phyloP scores from a whole-genome alignment of 805 yeast genomes.

The Candida manassasensis region DNA sequence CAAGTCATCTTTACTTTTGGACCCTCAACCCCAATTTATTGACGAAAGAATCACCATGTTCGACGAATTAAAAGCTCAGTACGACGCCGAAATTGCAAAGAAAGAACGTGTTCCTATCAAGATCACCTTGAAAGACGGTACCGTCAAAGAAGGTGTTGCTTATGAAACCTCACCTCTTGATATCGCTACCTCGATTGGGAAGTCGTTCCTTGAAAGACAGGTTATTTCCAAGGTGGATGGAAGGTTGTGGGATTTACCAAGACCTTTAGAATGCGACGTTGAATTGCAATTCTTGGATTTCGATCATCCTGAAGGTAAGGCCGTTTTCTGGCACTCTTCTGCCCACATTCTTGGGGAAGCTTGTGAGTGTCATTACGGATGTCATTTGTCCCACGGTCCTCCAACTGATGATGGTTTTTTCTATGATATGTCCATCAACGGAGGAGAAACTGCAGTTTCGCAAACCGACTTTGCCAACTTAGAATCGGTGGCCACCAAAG shows the following conservation, averaged over 20 bases:
- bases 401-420: slow-evolving; percentile 98
- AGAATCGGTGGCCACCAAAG: slow-evolving; percentile 83
- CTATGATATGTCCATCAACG: slow-evolving; percentile 86
- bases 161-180: slow-evolving; percentile 90
- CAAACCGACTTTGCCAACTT: slow-evolving; percentile 79
- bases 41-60: slow-evolving; percentile 75
- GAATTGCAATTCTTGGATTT: slow-evolving; percentile 82
- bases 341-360: slow-evolving; percentile 98
- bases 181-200: slow-evolving; percentile 79
- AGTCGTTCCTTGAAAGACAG: slow-evolving; percentile 82
- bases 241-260: slow-evolving; percentile 84
- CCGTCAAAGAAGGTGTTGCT: slow-evolving; percentile 68
- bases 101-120: slow-evolving; percentile 57
- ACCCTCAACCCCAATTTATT: slow-evolving; percentile 82
- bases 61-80: slow-evolving; percentile 72
- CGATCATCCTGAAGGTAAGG: slow-evolving; percentile 89
- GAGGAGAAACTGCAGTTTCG: slow-evolving; percentile 64
- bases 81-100: slow-evolving; percentile 66
- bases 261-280: slow-evolving; percentile 79
- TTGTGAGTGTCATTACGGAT: slow-evolving; percentile 93
- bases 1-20: slow-evolving; percentile 39
- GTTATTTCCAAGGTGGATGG: slow-evolving; percentile 91
- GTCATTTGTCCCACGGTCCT: slow-evolving; percentile 84
- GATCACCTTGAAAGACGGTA: slow-evolving; percentile 84
- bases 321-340: slow-evolving; percentile 97